These are phyloP conservation scores for Lithospermum erythrorhizon DNA, from an alignment of 257 asterid species.

Conservation along the genomic window DNA sequence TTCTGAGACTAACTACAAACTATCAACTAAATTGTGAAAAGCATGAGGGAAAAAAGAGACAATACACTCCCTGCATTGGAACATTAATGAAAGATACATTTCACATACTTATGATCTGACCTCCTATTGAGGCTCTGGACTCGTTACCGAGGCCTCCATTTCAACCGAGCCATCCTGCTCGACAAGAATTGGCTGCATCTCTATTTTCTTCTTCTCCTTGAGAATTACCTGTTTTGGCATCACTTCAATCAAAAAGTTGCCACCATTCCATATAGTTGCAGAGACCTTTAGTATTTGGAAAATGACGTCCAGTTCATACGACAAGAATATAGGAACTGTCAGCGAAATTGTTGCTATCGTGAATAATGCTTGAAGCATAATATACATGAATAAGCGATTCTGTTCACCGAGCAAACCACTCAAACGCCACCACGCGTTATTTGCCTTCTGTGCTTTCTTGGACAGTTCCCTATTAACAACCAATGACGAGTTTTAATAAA, in stretches of 20 bases:
- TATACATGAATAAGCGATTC: constrained; percentile 87
- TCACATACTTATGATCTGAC: constrained; percentile 12
- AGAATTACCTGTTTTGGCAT: constrained; percentile 88
- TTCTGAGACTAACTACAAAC: neutral
- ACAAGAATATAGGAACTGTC: constrained; percentile 81
- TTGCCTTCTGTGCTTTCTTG: constrained; percentile 88
- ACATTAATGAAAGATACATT: neutral
- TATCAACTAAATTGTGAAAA: no score
- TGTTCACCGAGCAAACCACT: constrained; percentile 91
- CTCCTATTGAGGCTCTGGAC: constrained; percentile 14
- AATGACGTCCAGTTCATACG: constrained; percentile 49
- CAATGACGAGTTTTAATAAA: constrained; percentile 4
- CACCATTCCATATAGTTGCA: constrained; percentile 90
- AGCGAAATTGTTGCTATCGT: constrained; percentile 85
- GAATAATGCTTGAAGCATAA: constrained; percentile 71
- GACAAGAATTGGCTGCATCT: constrained; percentile 24
- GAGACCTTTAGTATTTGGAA: constrained; percentile 86
- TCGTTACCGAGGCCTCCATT: constrained; percentile 9
- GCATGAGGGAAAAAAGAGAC: no score
- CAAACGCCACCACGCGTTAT: constrained; percentile 84
- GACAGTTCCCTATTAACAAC: constrained; percentile 57
- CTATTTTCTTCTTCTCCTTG: constrained; percentile 71
- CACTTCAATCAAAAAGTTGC: constrained; percentile 82
- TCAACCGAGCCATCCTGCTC: constrained; percentile 14
- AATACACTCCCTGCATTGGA: no score